Base-by-base conservation (phyloP, 148 eudicot species). In the Camellia japonica region DNA sequence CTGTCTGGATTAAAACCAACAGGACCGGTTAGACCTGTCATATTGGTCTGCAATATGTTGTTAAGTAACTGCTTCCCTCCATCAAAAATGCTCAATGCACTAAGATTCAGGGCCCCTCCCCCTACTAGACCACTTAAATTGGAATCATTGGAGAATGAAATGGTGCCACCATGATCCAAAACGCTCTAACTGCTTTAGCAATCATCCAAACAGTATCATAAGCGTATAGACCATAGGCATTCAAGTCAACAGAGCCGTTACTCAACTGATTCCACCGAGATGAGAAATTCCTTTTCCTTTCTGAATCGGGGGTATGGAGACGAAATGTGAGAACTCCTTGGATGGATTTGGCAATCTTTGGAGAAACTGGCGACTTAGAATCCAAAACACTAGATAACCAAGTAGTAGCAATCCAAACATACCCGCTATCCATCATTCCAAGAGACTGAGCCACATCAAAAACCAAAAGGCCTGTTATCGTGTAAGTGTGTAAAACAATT, bases 361-460 rank as follows among this genome's bases (percentile, higher is more conserved):
- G 82, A 12, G 84, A 51, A 76, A 81, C 41, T 38, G 61, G 54
- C 2, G 38, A 54, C 14, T 10, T 41, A 30, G 91, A 82, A 81
- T 95, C 98, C 80, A 95, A 71, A 44, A 83, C 64, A 68, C 85
- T 85, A 9, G 94, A 84, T 8, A 95, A 82, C 97, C 96, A 91
- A 77, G 94, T 68, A 4, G 98, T 87, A 59, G 97, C 88, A 56
- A 95, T 89, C 98, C 98, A 95, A 56, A 93, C 90, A 82, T 93
- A 91, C 30, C 96, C 98, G 0, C 60, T 71, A 5, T 78, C 81
- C 88, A 91, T 84, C 98, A 95, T 93, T 12, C 84, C 92, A 19
- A 95, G 94, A 69, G 68, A 42, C 76, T 87, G 71, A 6, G 97
- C 98, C 76, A 84, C 74, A 14, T 85, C 84, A 15, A 95, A 89